Base-by-base conservation (phyloP, 805 yeast species). In the Schwanniomyces pseudopolymorphus region DNA sequence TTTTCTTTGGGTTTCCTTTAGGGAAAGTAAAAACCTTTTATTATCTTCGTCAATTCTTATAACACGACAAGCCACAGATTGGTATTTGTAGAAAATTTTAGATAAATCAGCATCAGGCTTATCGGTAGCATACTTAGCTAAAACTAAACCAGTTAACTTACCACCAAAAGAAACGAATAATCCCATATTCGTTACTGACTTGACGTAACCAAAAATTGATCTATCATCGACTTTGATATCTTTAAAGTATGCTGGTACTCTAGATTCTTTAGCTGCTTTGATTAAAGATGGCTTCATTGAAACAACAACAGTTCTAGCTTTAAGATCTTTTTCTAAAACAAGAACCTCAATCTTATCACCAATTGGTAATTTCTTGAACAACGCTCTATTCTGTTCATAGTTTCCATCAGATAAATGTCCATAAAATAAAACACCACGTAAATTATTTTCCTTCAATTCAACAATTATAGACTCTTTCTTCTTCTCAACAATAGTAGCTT, bases 101-200 rank as follows among this genome's bases (percentile, higher is more conserved):
- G 73, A 67, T 41, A 86, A 71, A 52, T 83, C 85, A 9, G 76
- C 81, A 24, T 51, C 49, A 36, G 72, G 75, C 42, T 76, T 74
- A 27, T 78, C 79, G 4, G 82, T 73, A 19, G 87, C 87, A 55
- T 84, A 82, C 59, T 84, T 82, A 46, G 91, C 87, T 50, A 88
- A 77, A 3, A 89, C 86, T 52, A 92, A 75, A 43, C 97, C 98
- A 26, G 89, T 87, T 52, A 92, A 78, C 44, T 78, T 80, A 52
- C 87, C 85, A 46, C 84, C 89, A 66, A 92, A 92, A 0, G 85
- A 79, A 47, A 92, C 86, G 61, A 92, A 92, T 10, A 89, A 72
- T 53, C 98, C 98, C 60, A 77, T 77, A 39, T 76, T 77, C n/a
- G 95, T 87, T 16, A 85, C 80, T 16, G 90, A 84, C 54, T 82